Evolutionary conservation across 106 monocot species (phyloP), one percentile per base, ranked within the genome.

Genomic region (Dendrobium officinale): DNA sequence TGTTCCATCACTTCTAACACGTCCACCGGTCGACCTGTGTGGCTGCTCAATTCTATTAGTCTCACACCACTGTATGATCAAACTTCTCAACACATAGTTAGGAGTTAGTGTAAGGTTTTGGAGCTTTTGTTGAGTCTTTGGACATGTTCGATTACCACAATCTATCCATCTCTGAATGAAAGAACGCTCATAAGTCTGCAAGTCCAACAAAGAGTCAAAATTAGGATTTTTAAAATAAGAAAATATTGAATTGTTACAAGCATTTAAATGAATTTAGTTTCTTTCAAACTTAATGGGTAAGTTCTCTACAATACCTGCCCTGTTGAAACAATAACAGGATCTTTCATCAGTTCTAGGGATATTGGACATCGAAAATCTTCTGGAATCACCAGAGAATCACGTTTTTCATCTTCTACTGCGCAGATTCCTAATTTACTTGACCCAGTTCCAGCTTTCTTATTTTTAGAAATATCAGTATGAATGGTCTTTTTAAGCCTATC

Each of bases 271-370:
- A 18, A 18, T 9, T 20, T 9, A 5, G 17, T 0, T 7, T 3
- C 59, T 19, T 26, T 26, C 22, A 54, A 72, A 31, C 5, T 24
- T 22, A 33, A 33, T 43, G 3, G 0, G 40, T 10, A 27, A 31
- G 49, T 15, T 78, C 33, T 79, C 58, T 29, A 33, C 24, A 42
- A 48, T 77, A 93, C 93, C 90, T 93, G 93, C 37, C 93, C 90
- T 3, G 90, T 93, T n/a, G 93, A 86, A 29, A 93, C 93, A 78
- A 90, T 93, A 72, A 88, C 90, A 72, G 93, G 93, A 85, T 93
- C 93, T 66, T 82, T 88, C 90, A 93, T 93, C 45, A 93, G 83
- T 59, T 93, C 93, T 37, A 93, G 83, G 24, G 93, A 90, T 77
- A 90, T 90, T 55, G 93, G 90, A 83, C 93, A 90, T 18, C 81